phyloP scores from a whole-genome alignment of 2,329 filamentous ascomycete genomes.

The Purpureocillium takamizusanense region DNA sequence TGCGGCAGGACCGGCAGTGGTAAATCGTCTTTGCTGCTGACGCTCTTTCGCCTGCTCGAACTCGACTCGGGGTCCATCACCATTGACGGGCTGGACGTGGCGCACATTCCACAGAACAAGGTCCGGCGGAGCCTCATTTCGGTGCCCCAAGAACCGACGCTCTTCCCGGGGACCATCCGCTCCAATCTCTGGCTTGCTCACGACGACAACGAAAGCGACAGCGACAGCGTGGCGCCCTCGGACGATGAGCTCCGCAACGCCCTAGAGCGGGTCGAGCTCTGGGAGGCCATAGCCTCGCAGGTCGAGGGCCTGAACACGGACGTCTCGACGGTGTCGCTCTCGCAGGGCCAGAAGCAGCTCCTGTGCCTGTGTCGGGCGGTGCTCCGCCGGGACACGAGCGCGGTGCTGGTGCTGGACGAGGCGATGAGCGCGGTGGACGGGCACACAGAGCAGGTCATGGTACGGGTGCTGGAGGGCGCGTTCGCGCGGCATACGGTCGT shows the following conservation, averaged over 20 bases:
- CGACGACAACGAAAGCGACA: too few species aligned
- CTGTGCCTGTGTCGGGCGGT: slow-evolving; percentile 13
- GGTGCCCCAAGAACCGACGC: slow-evolving; percentile 40
- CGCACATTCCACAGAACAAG: slow-evolving; percentile 23
- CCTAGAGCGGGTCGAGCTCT: slow-evolving; percentile 10
- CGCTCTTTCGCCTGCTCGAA: slow-evolving; percentile 28
- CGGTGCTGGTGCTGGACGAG: slow-evolving; percentile 27
- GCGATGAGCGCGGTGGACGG: slow-evolving; percentile 23
- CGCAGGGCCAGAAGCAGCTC: slow-evolving; percentile 13
- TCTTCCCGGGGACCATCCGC: slow-evolving; percentile 31
- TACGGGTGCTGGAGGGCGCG: slow-evolving; percentile 22
- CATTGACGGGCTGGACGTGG: slow-evolving; percentile 31
- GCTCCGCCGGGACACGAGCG: slow-evolving; percentile 17
- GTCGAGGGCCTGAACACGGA: slow-evolving; percentile 10
- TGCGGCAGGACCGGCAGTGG: slow-evolving; percentile 27
- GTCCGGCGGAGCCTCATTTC: slow-evolving; percentile 36
- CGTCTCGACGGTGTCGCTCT: slow-evolving; percentile 8
- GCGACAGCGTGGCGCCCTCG: not conserved
- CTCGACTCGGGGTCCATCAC: slow-evolving; percentile 19
- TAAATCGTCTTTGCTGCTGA: slow-evolving; percentile 29
- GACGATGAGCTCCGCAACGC: slow-evolving; percentile 8
- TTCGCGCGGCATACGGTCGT: slow-evolving; percentile 40
- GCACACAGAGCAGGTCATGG: slow-evolving; percentile 27
- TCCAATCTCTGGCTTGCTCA: slow-evolving; percentile 3
- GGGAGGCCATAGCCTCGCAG: slow-evolving; percentile 3